A percentile compares a stretch with the other conserved stretches of the same genome.
phyloP scores from a whole-genome alignment of 257 asterid genomes.

The Craterostigma plantagineum region DNA sequence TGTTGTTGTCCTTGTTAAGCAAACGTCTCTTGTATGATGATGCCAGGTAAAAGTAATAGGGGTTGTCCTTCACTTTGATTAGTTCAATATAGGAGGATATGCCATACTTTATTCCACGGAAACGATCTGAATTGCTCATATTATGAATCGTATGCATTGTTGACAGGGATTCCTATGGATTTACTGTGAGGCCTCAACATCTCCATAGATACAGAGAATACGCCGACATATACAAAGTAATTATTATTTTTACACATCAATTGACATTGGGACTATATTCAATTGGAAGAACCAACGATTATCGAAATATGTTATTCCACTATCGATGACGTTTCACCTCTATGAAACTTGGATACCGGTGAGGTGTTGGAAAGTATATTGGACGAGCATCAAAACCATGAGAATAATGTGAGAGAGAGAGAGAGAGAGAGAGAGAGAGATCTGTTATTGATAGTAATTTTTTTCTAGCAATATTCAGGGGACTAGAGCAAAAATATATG shows the following conservation, averaged over 20 bases:
- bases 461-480: too few relatives aligned
- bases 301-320: too few relatives aligned
- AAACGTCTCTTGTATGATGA: slow-evolving; percentile 78
- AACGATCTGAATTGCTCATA: slow-evolving; percentile 1
- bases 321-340: too few relatives aligned
- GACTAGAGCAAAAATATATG: too few relatives aligned
- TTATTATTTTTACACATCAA: slow-evolving; percentile 3
- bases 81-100: slow-evolving; percentile 4
- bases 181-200: slow-evolving; percentile 94
- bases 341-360: too few relatives aligned
- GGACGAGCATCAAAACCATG: too few relatives aligned
- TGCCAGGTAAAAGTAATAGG: slow-evolving; percentile 43
- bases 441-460: too few relatives aligned
- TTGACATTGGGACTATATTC: neutral
- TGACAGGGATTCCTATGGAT: slow-evolving; percentile 94
- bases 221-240: slow-evolving; percentile 67
- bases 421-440: too few relatives aligned
- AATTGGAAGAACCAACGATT: neutral
- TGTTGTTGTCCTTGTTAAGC: slow-evolving; percentile 98
- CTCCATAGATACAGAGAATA: slow-evolving; percentile 58
- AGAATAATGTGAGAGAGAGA: too few relatives aligned
- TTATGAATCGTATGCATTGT: slow-evolving; percentile 9
- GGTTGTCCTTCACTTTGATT: neutral
- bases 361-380: too few relatives aligned
- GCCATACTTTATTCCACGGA: slow-evolving; percentile 1